A percentile compares a stretch with the other conserved stretches of the same genome.
Evolutionary conservation across 768 basidiomycete species (phyloP).

Genomic region (Ephemerocybe angulata): DNA sequence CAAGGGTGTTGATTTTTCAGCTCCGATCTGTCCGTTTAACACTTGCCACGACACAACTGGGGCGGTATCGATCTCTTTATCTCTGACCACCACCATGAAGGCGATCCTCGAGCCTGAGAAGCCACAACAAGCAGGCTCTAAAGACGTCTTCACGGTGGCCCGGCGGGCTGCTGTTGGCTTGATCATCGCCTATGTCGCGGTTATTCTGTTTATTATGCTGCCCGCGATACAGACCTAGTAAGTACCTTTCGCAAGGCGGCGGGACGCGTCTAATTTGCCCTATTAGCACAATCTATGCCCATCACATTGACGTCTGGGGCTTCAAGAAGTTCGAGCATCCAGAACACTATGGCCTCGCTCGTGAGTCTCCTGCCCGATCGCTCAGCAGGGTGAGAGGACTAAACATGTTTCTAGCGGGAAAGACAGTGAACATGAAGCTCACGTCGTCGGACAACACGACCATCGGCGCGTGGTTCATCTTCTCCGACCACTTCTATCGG

Average conservation of each 20-base stretch:
- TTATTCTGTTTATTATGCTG: slow-evolving; percentile 32
- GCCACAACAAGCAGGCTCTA: no score
- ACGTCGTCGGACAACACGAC: slow-evolving; percentile 59
- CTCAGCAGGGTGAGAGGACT: neutral
- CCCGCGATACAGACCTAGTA: slow-evolving; percentile 39
- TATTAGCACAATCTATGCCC: slow-evolving; percentile 35
- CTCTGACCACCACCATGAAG: no score
- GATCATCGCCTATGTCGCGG: slow-evolving; percentile 19
- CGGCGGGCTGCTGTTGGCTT: slow-evolving; percentile 7
- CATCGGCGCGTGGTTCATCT: slow-evolving; percentile 66
- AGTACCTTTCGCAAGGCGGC: slow-evolving; percentile 8
- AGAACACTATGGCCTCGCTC: slow-evolving; percentile 40
- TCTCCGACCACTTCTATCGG: slow-evolving; percentile 49
- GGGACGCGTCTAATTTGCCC: neutral
- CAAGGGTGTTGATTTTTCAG: no score
- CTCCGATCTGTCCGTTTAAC: no score
- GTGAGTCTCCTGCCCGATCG: slow-evolving; percentile 22
- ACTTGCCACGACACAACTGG: no score
- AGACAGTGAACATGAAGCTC: slow-evolving; percentile 55
- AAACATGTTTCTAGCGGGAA: slow-evolving; percentile 41
- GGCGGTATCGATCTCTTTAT: no score
- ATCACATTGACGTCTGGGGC: slow-evolving; percentile 34
- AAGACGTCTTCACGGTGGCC: neutral
- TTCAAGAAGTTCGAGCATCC: slow-evolving; percentile 36
- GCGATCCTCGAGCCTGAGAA: no score